Base-by-base conservation (phyloP, 2,329 filamentous ascomycete genomes). In the Ampelomyces quisqualis region DNA sequence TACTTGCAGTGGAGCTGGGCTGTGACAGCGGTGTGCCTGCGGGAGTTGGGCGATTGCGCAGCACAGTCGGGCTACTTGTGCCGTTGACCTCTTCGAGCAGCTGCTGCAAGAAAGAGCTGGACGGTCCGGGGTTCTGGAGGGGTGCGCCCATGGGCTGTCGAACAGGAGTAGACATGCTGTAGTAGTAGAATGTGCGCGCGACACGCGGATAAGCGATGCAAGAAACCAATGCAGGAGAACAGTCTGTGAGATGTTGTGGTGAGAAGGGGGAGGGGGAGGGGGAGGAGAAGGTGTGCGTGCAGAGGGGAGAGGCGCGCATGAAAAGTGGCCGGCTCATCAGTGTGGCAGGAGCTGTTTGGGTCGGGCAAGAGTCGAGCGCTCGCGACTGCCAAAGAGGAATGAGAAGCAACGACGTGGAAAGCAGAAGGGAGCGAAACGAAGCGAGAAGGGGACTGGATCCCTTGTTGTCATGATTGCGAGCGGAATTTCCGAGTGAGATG, bases 61-160 rank as follows among this genome's bases (percentile, higher is more conserved):
- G 17, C 11, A 21, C 19, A 5, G 19, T 40, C 29, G 14, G 3
- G 13, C 33, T 24, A 19, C 23, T 20, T 14, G 28, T 11, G 22
- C 44, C 45, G 20, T 49, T 55, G 43, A 65, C 58, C 24, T 64
- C 58, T 13, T 61, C 50, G 11, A 65, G 51, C 5, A 67, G 51
- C 14, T 53, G 43, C 20, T 57, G 48, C 9, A 65, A 52, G 11
- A 60, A 40, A 3, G 56, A 57, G 7, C 44, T 33, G 15, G 52
- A 46, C 6, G 53, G 52, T 5, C 38, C 55, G 7, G 38, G 14
- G 18, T 40, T 48, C 10, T 34, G 22, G 26, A 40, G 28, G n/a
- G 27, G 26, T 15, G 20, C 31, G 21, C 20, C 29, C 30, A 40
- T 45, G 27, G 53, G 18, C 8, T 23, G 45, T n/a, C 36, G 43